Evolutionary conservation across 257 asterid genomes (phyloP), one percentile per base, ranked within the genome.

Genomic region (Solanum pinnatisectum): DNA sequence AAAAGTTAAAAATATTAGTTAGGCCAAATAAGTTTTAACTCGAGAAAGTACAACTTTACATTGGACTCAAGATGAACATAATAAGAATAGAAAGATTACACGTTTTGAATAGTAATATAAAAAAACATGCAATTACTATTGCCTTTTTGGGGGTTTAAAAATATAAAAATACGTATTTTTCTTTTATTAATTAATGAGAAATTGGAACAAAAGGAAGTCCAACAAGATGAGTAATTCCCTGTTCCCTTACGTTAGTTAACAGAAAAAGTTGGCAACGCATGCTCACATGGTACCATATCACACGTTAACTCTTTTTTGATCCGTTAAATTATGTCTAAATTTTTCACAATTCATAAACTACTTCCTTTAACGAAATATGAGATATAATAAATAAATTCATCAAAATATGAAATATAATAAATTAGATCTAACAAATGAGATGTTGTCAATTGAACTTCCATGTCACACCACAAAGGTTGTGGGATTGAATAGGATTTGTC

Each of bases 231-330:
- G 74, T 13, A 63, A 74, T 35, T 56, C 67, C 18, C 78, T 20
- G 32, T 87, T 72, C 90, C 73, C 88, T 77, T 67, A 67, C 91
- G 91, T 90, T 81, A 40, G 88, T 88, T 56, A 87, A 88, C 81
- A 88, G 68, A 33, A 13, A 87, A 23, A 63, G 90, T 88, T 86
- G 94, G 92, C 59, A 91, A 92, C 91, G 87, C 86, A 78, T 85
- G 88, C 92, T 27, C 25, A 83, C 91, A 88, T 88, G 89, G 85
- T 78, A 59, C 42, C 22, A 23, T 25, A 36, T 1, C 78, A 59
- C 92, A 86, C 89, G 90, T 81, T 70, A 85, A 83, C 83, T 90
- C 22, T 82, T 39, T 37, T 87, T 89, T 90, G 86, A 89, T 86
- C 74, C 74, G 83, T 87, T 74, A 84, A 84, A 63, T 23, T 27